Evolutionary conservation across 805 yeast species (phyloP), one percentile per base, ranked within the genome.

Genomic region (Pichia gijzeniarum): DNA sequence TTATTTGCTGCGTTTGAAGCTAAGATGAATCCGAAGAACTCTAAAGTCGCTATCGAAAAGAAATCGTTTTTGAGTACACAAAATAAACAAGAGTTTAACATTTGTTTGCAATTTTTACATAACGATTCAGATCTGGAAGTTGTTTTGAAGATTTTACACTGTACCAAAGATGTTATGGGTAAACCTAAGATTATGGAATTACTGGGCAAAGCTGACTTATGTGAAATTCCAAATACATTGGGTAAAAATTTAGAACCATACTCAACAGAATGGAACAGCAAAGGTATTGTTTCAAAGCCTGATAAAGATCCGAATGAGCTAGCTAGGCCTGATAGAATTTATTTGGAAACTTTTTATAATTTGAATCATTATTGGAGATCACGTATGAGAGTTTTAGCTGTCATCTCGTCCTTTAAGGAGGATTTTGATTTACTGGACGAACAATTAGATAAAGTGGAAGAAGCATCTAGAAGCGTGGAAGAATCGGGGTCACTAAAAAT

Each of bases 61-160:
- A 63, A 85, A 1, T 70, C 90, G 0, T 82, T 82, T 50, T 71
- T 93, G 41, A 76, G 95, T 1, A 72, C 95, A 49, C 97, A 91
- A 56, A 67, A 89, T 38, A 86, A 95, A 1, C 99, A 93, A 60
- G 97, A 88, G 56, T 89, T 93, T 68, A 96, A 95, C 34, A 93
- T 93, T 58, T 90, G 91, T 59, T 70, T 93, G 43, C 98, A 93
- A 60, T 73, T 80, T 68, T 87, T 79, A 64, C 72, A 87, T 5
- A 68, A 69, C 35, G 52, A 77, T 19, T 53, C 81, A 1, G 95
- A 82, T 33, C 78, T 74, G 5, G 84, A 77, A 36, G 71, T 91
- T 25, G 82, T 91, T 7, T 43, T 54, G n/a, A 83, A 82, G 59
- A 77, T 93, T 8, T 67, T 93, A 49, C 75, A 72, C 38, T 93